Conservation (phyloP, 371 early-diverging fungal genomes). For the Haplosporangium sp. region DNA sequence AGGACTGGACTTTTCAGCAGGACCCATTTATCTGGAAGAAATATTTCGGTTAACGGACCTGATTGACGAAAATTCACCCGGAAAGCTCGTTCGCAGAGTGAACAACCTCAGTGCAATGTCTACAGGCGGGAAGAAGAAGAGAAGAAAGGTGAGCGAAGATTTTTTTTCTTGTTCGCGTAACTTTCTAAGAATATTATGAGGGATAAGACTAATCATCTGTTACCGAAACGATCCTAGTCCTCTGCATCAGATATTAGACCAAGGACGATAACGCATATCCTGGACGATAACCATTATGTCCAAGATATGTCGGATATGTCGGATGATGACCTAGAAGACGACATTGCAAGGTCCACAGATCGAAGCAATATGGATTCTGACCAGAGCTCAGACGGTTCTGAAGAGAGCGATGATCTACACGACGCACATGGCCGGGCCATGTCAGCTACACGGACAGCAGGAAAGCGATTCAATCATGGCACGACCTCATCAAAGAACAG, state of each 20-base stretch:
- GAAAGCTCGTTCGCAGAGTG: slow-evolving; percentile 36
- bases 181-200: too few relatives aligned
- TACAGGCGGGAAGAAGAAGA: slow-evolving; percentile 46
- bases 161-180: not conserved
- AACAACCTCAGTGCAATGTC: slow-evolving; percentile 31
- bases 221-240: too few relatives aligned
- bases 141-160: slow-evolving; percentile 31
- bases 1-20: slow-evolving; percentile 47
- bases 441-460: slow-evolving; percentile 27
- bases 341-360: slow-evolving; percentile 13
- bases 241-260: slow-evolving; percentile 30
- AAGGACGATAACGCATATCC: slow-evolving; percentile 8
- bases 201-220: too few relatives aligned
- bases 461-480: slow-evolving; percentile 49
- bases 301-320: slow-evolving; percentile 34
- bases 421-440: slow-evolving; percentile 38
- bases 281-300: slow-evolving; percentile 23
- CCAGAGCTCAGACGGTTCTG: slow-evolving; percentile 19
- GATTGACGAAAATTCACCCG: slow-evolving; percentile 46
- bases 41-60: slow-evolving; percentile 47
- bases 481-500: slow-evolving; percentile 7
- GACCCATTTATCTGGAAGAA: slow-evolving; percentile 48
- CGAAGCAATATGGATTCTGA: slow-evolving; percentile 27
- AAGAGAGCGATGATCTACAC: slow-evolving; percentile 16
- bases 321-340: slow-evolving; percentile 28